Percentiles rank a stretch among this genome's conserved stretches.
Conservation (phyloP, 2,329 filamentous ascomycete species). For the Diatrype stigma region DNA sequence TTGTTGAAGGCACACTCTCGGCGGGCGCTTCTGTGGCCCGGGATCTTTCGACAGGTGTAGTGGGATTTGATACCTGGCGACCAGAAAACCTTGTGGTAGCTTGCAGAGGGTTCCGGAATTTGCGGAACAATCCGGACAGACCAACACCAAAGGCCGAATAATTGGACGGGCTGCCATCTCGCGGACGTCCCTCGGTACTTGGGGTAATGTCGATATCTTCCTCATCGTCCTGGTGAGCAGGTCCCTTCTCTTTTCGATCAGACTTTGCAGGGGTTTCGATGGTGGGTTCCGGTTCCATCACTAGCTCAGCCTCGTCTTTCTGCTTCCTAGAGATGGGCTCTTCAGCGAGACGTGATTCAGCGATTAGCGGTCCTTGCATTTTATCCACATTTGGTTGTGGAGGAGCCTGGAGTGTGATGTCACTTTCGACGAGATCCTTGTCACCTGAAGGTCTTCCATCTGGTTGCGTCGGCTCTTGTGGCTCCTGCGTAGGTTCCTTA, state of each 20-base stretch:
- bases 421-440: neutral
- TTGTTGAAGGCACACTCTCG: neutral
- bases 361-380: conserved; percentile 6
- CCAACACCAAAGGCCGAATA: no score
- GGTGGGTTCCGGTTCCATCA: conserved; percentile 10
- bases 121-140: no score
- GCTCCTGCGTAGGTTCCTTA: neutral
- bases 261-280: neutral
- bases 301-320: conserved; percentile 26
- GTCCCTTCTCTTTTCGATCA: neutral
- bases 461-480: neutral
- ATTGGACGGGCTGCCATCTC: neutral
- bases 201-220: neutral
- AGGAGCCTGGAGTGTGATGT: conserved; percentile 2
- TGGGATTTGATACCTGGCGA: no score
- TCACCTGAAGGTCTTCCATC: neutral
- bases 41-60: neutral
- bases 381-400: conserved; percentile 6
- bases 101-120: no score
- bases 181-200: neutral
- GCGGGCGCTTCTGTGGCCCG: neutral
- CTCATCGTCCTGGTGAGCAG: neutral
- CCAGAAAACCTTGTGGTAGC: no score
- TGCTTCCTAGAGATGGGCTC: conserved; percentile 14
- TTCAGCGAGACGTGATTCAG: conserved; percentile 6